Evolutionary conservation across 2,329 filamentous ascomycete genomes (phyloP).

Genomic region (Mycosphaerella sp.): DNA sequence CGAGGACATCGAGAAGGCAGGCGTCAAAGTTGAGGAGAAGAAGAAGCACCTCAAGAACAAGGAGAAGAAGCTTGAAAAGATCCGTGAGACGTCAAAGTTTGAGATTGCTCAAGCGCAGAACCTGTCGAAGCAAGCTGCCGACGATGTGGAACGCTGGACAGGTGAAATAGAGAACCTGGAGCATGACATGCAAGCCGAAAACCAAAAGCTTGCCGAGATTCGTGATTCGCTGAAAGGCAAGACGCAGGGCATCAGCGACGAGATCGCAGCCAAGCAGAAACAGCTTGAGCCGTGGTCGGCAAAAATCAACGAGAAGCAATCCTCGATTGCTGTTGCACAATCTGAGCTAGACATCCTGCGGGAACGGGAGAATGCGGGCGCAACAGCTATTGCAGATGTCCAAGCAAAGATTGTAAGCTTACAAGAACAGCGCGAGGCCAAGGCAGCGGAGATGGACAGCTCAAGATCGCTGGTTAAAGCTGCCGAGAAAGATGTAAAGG

Average conservation of each 20-base stretch:
- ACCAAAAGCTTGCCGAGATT: constrained; percentile 74
- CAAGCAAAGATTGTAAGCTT: constrained; percentile 71
- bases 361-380: constrained; percentile 83
- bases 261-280: constrained; percentile 89
- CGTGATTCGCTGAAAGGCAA: constrained; percentile 88
- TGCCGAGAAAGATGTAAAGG: constrained; percentile 67
- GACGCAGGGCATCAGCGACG: constrained; percentile 86
- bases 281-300: constrained; percentile 93
- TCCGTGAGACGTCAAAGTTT: constrained; percentile 69
- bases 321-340: constrained; percentile 85
- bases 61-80: constrained; percentile 90
- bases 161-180: constrained; percentile 73
- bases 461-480: constrained; percentile 66
- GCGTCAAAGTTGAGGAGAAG: constrained; percentile 97
- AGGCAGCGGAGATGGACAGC: constrained; percentile 67
- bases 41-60: constrained; percentile 88
- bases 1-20: constrained; percentile 90
- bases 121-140: constrained; percentile 67
- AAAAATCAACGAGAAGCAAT: constrained; percentile 95
- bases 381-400: constrained; percentile 75
- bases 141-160: constrained; percentile 70
- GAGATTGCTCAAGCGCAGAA: constrained; percentile 68
- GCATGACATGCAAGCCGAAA: constrained; percentile 67
- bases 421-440: constrained; percentile 63
- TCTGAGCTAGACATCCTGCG: constrained; percentile 88